These are phyloP conservation scores for Leccinum subtestaceum DNA, from an alignment of 768 basidiomycete species.

Conservation along the genomic window DNA sequence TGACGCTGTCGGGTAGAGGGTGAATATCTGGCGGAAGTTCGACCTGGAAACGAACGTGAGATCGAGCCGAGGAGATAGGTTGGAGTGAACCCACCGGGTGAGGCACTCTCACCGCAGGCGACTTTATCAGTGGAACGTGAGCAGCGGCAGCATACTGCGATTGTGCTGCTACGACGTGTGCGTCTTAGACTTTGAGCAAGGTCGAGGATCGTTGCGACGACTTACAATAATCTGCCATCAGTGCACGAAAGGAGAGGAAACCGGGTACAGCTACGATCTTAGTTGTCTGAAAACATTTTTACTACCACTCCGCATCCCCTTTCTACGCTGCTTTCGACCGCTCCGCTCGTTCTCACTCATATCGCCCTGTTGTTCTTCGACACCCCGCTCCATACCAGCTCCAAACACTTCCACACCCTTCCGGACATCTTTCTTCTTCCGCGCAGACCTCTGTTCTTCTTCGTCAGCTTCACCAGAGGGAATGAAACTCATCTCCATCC, in stretches of 20 bases:
- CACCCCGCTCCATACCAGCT: slow-evolving; percentile 84
- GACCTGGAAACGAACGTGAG: slow-evolving; percentile 49
- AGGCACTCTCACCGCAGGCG: slow-evolving; percentile 87
- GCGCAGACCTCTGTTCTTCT: slow-evolving; percentile 14
- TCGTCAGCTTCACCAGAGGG: slow-evolving; percentile 42
- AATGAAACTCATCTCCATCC: slow-evolving; percentile 83
- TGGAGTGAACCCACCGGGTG: slow-evolving; percentile 49
- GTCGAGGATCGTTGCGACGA: neutral
- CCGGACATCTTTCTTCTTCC: slow-evolving; percentile 37
- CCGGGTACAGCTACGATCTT: slow-evolving; percentile 12
- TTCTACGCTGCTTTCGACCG: slow-evolving; percentile 78
- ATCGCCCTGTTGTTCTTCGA: slow-evolving; percentile 43
- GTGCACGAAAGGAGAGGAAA: neutral
- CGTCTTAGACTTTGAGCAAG: slow-evolving; percentile 1
- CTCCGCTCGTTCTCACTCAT: slow-evolving; percentile 65
- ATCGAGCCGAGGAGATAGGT: neutral
- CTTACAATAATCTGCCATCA: slow-evolving; percentile 25
- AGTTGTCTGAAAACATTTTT: slow-evolving; percentile 69
- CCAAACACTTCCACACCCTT: slow-evolving; percentile 81
- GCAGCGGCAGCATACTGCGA: slow-evolving; percentile 79
- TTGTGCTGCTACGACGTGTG: slow-evolving; percentile 24
- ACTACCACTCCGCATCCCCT: slow-evolving; percentile 83
- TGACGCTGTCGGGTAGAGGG: slow-evolving; percentile 87
- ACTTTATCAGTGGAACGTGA: slow-evolving; percentile 85
- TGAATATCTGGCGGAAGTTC: slow-evolving; percentile 89